phyloP scores from a whole-genome alignment of 2,329 filamentous ascomycete genomes.

The Chaetomium strumarium region DNA sequence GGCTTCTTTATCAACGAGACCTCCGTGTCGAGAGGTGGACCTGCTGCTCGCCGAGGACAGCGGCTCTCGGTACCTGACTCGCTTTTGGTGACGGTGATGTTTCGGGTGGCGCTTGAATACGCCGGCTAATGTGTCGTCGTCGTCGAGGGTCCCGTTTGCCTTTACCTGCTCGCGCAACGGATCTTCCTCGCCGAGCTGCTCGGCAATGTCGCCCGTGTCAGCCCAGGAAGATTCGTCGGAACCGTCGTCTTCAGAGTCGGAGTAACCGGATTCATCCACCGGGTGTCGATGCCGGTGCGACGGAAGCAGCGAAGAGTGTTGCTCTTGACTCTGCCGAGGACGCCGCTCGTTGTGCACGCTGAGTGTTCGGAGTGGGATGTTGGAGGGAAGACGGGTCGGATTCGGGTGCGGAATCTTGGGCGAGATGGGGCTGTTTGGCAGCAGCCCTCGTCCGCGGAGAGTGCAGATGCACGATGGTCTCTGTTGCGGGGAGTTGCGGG shows the following conservation, averaged over 20 bases:
- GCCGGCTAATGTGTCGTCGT: slow-evolving; percentile 48
- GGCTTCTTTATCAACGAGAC: slow-evolving; percentile 61
- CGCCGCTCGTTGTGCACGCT: slow-evolving; percentile 30
- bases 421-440: slow-evolving; percentile 67
- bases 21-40: slow-evolving; percentile 30
- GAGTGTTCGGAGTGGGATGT: slow-evolving; percentile 82
- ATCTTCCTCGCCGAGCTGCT: slow-evolving; percentile 81
- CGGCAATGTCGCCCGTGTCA: slow-evolving; percentile 90
- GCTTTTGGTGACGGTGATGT: slow-evolving; percentile 42
- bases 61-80: slow-evolving; percentile 61
- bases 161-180: slow-evolving; percentile 67
- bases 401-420: slow-evolving; percentile 80
- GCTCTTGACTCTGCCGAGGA: slow-evolving; percentile 34
- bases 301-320: slow-evolving; percentile 43
- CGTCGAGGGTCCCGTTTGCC: slow-evolving; percentile 60
- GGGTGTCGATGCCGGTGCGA: slow-evolving; percentile 42
- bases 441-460: slow-evolving; percentile 60
- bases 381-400: slow-evolving; percentile 65
- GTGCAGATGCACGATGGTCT: slow-evolving; percentile 11
- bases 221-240: slow-evolving; percentile 70
- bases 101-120: slow-evolving; percentile 41
- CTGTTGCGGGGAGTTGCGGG: neutral
- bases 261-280: slow-evolving; percentile 41
- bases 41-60: slow-evolving; percentile 33
- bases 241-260: slow-evolving; percentile 52